Evolutionary conservation across 164 flowering plant genomes (phyloP).

Genomic region (Vitis rotundifolia): DNA sequence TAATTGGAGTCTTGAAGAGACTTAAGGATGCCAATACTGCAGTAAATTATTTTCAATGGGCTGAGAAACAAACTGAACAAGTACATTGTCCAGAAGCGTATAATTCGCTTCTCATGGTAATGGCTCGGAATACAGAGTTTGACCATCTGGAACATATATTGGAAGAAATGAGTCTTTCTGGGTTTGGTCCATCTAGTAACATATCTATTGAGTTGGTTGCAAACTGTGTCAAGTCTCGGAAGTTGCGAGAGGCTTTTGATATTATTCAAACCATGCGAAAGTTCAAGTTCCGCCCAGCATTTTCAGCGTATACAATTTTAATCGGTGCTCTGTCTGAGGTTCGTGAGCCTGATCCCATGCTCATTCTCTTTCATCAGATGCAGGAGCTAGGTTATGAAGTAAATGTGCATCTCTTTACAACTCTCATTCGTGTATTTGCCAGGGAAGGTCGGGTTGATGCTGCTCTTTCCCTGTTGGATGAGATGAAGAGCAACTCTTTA

Average conservation of each 20-base stretch:
- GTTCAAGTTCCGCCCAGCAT: constrained; percentile 90
- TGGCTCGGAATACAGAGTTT: constrained; percentile 53
- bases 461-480: constrained; percentile 81
- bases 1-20: constrained; percentile 67
- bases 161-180: constrained; percentile 87
- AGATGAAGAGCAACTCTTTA: constrained; percentile 73
- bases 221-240: constrained; percentile 50
- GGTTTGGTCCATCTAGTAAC: constrained; percentile 58
- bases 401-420: constrained; percentile 76
- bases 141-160: constrained; percentile 59
- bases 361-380: constrained; percentile 82
- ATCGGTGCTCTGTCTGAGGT: constrained; percentile 77
- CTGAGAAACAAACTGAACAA: constrained; percentile 48
- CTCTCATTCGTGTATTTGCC: constrained; percentile 74
- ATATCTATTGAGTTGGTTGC: constrained; percentile 57
- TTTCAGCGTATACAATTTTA: constrained; percentile 87
- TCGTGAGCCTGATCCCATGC: constrained; percentile 65
- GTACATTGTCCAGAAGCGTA: constrained; percentile 68
- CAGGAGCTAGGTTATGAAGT: constrained; percentile 91
- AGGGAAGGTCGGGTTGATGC: constrained; percentile 79
- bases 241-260: constrained; percentile 62
- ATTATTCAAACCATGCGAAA: constrained; percentile 75
- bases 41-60: constrained; percentile 81
- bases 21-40: constrained; percentile 64
- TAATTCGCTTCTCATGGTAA: constrained; percentile 66